Conservation (phyloP, 768 basidiomycete species). For the Lactarius akahatsu region DNA sequence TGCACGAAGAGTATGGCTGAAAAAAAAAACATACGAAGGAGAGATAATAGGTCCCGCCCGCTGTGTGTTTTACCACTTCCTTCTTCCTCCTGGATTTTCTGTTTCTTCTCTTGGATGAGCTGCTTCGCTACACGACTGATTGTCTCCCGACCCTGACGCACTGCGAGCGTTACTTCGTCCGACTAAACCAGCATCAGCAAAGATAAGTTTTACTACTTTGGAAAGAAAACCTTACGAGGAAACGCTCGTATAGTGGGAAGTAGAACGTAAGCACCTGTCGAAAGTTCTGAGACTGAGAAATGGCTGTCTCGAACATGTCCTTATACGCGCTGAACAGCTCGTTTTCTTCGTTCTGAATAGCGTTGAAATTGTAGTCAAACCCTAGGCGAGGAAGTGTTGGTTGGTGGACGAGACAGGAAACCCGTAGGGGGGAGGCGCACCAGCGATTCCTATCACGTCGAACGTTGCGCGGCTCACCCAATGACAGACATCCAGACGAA, state of each 20-base stretch:
- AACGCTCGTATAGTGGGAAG: constrained; percentile 50
- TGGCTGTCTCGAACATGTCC: constrained; percentile 76
- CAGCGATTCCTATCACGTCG: constrained; percentile 89
- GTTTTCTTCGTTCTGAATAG: constrained; percentile 76
- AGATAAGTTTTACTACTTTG: background rate
- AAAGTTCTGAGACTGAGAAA: constrained; percentile 53
- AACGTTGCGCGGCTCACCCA: constrained; percentile 86
- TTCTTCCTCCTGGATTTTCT: constrained; percentile 61
- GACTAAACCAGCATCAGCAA: constrained; percentile 44
- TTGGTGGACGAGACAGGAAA: background rate
- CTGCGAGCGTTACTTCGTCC: constrained; percentile 47
- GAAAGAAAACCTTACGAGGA: constrained; percentile 51
- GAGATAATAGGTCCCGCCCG: constrained; percentile 75
- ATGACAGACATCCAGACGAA: constrained; percentile 67
- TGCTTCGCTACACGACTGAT: constrained; percentile 72
- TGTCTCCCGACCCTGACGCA: constrained; percentile 56
- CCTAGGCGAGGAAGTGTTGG: constrained; percentile 43
- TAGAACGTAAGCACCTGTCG: constrained; percentile 55
- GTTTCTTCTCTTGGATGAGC: constrained; percentile 77
- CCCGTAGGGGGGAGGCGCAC: constrained; percentile 39
- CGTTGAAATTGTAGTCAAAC: constrained; percentile 85
- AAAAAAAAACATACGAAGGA: constrained; percentile 56
- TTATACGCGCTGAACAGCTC: constrained; percentile 77
- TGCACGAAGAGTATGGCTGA: background rate
- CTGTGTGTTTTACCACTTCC: constrained; percentile 49